phyloP scores from a whole-genome alignment of 2,329 filamentous ascomycete genomes.

The Beauveria caledonica region DNA sequence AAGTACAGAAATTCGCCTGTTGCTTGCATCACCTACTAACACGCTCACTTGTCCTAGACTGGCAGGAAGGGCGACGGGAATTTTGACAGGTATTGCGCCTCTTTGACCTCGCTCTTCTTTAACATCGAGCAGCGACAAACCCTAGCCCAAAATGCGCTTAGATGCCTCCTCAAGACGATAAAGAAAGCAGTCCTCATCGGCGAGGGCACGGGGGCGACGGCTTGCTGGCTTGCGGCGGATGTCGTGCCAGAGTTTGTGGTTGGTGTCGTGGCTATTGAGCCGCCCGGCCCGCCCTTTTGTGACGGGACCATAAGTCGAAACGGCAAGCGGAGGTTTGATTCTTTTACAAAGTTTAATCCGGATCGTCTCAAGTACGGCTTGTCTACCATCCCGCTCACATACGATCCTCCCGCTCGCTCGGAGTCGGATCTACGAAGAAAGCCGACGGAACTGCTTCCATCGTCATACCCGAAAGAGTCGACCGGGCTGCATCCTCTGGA shows the following conservation, averaged over 20 bases:
- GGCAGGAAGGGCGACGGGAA: conserved; percentile 32
- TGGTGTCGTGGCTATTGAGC: conserved; percentile 43
- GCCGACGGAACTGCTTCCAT: not conserved
- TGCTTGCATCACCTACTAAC: not conserved
- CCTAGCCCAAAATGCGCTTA: conserved; percentile 27
- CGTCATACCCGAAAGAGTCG: not conserved
- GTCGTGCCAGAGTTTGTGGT: conserved; percentile 37
- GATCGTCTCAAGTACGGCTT: conserved; percentile 30
- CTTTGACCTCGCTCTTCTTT: conserved; percentile 29
- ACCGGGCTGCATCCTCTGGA: not conserved
- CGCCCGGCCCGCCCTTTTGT: conserved; percentile 43
- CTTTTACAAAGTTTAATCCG: conserved; percentile 20
- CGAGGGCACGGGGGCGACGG: conserved; percentile 40
- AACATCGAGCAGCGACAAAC: conserved; percentile 23
- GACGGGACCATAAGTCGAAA: conserved; percentile 6
- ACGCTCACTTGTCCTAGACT: conserved; percentile 16
- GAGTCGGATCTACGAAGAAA: not conserved
- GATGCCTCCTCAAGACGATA: conserved; percentile 33
- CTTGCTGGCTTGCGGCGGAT: conserved; percentile 42
- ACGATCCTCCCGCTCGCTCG: conserved; percentile 25
- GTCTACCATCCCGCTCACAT: conserved; percentile 33
- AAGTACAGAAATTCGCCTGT: not conserved
- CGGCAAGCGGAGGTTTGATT: conserved; percentile 14
- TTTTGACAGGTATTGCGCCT: conserved; percentile 41
- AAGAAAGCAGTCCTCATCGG: conserved; percentile 37